Base-by-base conservation (phyloP, 495 filamentous ascomycete species). In the Penicillium silybi region DNA sequence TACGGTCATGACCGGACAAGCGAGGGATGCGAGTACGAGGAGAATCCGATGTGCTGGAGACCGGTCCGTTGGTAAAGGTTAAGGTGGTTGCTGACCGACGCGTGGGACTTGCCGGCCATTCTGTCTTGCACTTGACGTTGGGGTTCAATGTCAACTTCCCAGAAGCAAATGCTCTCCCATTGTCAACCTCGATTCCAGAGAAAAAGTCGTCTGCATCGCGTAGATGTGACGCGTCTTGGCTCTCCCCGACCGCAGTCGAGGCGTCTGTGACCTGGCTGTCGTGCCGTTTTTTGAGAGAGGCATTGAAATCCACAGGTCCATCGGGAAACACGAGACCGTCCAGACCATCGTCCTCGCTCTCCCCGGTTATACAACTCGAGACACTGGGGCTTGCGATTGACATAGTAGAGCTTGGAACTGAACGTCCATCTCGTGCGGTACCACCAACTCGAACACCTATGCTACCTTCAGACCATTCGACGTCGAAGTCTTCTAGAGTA, bases 271-370 rank as follows among this genome's bases (percentile, higher is more conserved):
- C 72, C 26, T 65, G 70, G 37, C 77, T 76, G 47, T 82, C 78
- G 51, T 83, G 79, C 41, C 86, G 79, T 65, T 84, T 86, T 50
- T 87, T 82, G 22, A 98, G 73, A 23, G 85, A 81, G 35, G 86
- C 83, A 32, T 80, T 81, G 56, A 97, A 86, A 64, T 95, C 82
- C 15, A 98, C 67, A 29, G 87, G 90, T 11, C 89, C 92, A 46
- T 81, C 79, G 0, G 93, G 93, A 27, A 97, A 76, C 15, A 95
- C 70, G 16, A 98, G 77, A 20, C 92, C 92, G 53, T 92, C 63
- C 39, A 97, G 77, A 6, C 86, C 83, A 55, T 97, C 93, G 60
- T 96, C 92, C 61, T 97, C 93, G 63, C 92, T 97, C 68, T 95
- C 93, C n/a, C 81, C 80, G 5, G 90, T 95, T 52, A 95, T 76